Base-by-base conservation (phyloP, 1,284 basidiomycete genomes). In the Sporisorium scitamineum region DNA sequence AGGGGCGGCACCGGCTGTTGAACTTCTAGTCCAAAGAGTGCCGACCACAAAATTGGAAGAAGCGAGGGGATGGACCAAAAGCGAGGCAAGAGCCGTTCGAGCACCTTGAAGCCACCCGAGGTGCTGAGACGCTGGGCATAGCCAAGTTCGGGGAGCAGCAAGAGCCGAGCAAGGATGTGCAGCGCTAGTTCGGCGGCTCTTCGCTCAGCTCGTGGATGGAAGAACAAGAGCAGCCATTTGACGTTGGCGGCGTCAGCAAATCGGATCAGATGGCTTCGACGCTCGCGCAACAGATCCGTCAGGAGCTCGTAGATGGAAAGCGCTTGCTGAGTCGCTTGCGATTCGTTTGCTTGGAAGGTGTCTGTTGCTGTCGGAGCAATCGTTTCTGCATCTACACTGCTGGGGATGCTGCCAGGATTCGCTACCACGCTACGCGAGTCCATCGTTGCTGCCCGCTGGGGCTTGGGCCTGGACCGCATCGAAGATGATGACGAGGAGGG, bases 11-110 rank as follows among this genome's bases (percentile, higher is more conserved):
- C 85, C 72, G 54, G 87, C 18, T 50, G 52, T 50, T 55, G 87
- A 83, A 39, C 86, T 85, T 57, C 90, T 86, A 72, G 90, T 88
- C 61, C 91, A 86, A 26, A 88, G 86, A 50, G 92, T 87, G 39
- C 93, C 85, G 10, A 87, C 87, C 16, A 94, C 86, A 34, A 92
- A 87, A 64, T 90, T 88, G 27, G 88, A 87, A 16, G 89, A 5
- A 91, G 88, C 22, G 87, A 76, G 0, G 92, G 85, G 2, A 90
- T 87, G 1, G 92, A 91, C 27, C 88, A 88, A 20, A 91, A 89
- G 7, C 92, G 90, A 3, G 94, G 89, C 26, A 94, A 88, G 7
- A 94, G 87, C 18, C 94, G 87, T 58, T 89, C 89, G 31, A 94
- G 90, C 4, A 93, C 90, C 9, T 91, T 90, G 39, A 92, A 86